Conservation (phyloP, 2,329 filamentous ascomycete genomes). For the Pestalotiopsis fici region DNA sequence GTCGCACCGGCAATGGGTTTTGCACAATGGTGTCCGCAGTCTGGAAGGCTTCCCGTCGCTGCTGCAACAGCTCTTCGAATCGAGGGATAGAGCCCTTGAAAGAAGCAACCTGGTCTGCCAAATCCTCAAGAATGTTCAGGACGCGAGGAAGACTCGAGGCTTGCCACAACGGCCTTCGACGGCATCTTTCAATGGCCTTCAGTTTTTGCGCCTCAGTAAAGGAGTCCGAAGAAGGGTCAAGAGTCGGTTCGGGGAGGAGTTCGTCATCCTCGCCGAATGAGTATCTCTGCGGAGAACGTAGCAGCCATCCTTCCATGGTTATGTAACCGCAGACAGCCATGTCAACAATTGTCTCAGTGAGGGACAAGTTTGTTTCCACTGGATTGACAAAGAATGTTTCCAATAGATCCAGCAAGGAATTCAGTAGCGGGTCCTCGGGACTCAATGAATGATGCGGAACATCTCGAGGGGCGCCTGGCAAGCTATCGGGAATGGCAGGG, state of each 20-base stretch:
- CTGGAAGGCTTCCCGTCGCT: slow-evolving; percentile 64
- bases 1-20: slow-evolving; percentile 31
- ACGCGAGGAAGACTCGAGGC: slow-evolving; percentile 52
- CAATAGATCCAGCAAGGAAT: slow-evolving; percentile 70
- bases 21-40: slow-evolving; percentile 53
- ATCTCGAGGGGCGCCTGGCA: slow-evolving; percentile 62
- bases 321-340: slow-evolving; percentile 84
- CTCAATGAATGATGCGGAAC: slow-evolving; percentile 63
- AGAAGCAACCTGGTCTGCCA: slow-evolving; percentile 62
- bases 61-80: slow-evolving; percentile 72
- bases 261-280: slow-evolving; percentile 51
- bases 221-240: slow-evolving; percentile 19
- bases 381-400: slow-evolving; percentile 86
- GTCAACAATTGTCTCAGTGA: slow-evolving; percentile 82
- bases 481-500: slow-evolving; percentile 54
- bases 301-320: slow-evolving; percentile 86
- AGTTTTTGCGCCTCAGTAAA: slow-evolving; percentile 43
- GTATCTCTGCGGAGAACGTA: slow-evolving; percentile 70
- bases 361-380: slow-evolving; percentile 84
- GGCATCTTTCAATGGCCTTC: slow-evolving; percentile 50
- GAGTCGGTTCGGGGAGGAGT: slow-evolving; percentile 16
- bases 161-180: slow-evolving; percentile 54
- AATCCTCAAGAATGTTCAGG: slow-evolving; percentile 56
- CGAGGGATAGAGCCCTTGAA: slow-evolving; percentile 68
- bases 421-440: slow-evolving; percentile 63